Evolutionary conservation across 169 alveolate species (phyloP).

Genomic region (Besnoitia besnoiti): DNA sequence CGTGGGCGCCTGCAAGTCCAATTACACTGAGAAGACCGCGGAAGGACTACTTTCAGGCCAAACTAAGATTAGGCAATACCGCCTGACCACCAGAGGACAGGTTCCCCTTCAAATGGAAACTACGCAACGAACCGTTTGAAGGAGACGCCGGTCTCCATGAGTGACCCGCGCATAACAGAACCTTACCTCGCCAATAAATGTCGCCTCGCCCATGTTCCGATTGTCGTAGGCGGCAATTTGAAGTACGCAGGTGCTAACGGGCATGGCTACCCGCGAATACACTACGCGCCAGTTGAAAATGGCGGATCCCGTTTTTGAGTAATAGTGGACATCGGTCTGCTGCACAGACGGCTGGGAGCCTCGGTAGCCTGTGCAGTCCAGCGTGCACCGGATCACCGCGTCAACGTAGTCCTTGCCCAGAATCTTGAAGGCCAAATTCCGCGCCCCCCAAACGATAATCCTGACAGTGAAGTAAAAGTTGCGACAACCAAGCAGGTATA

Average conservation of each 20-base stretch:
- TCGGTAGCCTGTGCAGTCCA: slow-evolving; percentile 86
- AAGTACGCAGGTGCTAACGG: slow-evolving; percentile 88
- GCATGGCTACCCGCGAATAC: slow-evolving; percentile 85
- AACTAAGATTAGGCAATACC: too few species aligned
- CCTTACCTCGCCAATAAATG: slow-evolving; percentile 88
- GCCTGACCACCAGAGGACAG: too few species aligned
- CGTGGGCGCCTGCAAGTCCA: too few species aligned
- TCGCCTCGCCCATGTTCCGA: slow-evolving; percentile 86
- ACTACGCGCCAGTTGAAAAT: slow-evolving; percentile 92
- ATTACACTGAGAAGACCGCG: too few species aligned
- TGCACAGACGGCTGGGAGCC: slow-evolving; percentile 79
- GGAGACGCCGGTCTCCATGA: too few species aligned
- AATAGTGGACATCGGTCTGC: slow-evolving; percentile 91
- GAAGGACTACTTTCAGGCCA: too few species aligned
- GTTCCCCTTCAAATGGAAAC: too few species aligned
- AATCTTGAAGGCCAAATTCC: slow-evolving; percentile 66
- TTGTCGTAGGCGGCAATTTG: slow-evolving; percentile 87
- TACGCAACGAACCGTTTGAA: too few species aligned
- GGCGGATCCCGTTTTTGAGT: slow-evolving; percentile 87
- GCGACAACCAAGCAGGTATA: background rate
- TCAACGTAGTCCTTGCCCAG: slow-evolving; percentile 76
- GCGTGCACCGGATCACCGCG: slow-evolving; percentile 77
- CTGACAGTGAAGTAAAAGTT: background rate
- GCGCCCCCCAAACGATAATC: slow-evolving; percentile 76
- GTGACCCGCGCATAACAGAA: too few species aligned